Evolutionary conservation across 208 protist species (phyloP).

Genomic region (Leishmania guyanensis): DNA sequence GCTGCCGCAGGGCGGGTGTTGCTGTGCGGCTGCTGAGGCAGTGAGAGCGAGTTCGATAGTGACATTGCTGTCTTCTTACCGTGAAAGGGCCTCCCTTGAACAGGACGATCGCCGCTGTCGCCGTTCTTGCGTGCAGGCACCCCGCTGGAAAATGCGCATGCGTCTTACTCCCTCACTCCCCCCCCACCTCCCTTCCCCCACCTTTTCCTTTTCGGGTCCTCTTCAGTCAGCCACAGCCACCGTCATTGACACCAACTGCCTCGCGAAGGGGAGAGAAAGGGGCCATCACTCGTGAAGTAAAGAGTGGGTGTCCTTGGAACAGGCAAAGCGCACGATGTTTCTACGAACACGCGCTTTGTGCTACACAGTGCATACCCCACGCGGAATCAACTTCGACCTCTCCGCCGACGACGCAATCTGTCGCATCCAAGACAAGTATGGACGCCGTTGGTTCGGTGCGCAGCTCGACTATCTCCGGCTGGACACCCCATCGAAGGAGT

Average conservation of each 20-base stretch:
- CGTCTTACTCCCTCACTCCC: not conserved
- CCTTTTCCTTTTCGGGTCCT: not conserved
- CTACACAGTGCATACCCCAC: constrained; percentile 68
- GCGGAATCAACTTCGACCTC: constrained; percentile 69
- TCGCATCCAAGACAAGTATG: constrained; percentile 60
- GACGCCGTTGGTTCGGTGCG: constrained; percentile 70
- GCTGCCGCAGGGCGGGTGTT: not conserved
- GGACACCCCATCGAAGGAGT: constrained; percentile 66
- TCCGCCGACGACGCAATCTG: constrained; percentile 47
- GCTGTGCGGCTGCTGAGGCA: not conserved
- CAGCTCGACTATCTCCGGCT: constrained; percentile 62
- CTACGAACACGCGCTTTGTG: constrained; percentile 17
- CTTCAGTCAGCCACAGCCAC: not conserved
- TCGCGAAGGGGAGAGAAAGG: not conserved
- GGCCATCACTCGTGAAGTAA: not conserved
- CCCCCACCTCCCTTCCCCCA: not conserved
- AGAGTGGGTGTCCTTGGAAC: not conserved
- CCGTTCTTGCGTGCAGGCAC: not conserved
- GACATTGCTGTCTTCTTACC: not conserved
- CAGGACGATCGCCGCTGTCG: not conserved
- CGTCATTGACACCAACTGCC: not conserved
- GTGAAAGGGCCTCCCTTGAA: not conserved
- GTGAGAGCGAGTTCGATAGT: not conserved
- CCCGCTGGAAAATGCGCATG: not conserved
- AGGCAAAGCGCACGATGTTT: constrained; percentile 40